Conservation (phyloP, 257 asterid species). For the Solanum rostratum region DNA sequence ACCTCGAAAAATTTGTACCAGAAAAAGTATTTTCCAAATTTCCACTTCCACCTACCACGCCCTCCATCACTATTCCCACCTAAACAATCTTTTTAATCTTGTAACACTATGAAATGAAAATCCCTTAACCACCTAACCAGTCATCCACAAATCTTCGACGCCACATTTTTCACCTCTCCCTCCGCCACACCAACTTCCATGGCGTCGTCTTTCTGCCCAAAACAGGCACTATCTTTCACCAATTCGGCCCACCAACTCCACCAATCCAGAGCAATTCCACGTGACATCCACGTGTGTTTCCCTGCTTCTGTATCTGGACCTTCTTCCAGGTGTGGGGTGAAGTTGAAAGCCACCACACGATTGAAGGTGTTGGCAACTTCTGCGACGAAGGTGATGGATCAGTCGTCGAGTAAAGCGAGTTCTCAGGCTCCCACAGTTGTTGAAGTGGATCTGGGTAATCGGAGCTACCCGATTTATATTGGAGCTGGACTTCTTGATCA, state of each 20-base stretch:
- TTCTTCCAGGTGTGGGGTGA: conserved; percentile 12
- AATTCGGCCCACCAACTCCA: conserved; percentile 10
- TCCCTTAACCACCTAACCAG: not conserved
- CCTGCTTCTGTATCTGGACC: conserved; percentile 21
- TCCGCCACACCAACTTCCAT: not conserved
- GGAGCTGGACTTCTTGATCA: conserved; percentile 86
- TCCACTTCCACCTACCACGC: conserved; percentile 7
- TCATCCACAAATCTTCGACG: conserved; percentile 13
- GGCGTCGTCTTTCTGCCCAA: conserved; percentile 35
- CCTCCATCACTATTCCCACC: not conserved
- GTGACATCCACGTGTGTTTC: conserved; percentile 21
- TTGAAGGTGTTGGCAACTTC: conserved; percentile 45
- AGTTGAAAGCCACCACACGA: conserved; percentile 1
- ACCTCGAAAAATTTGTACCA: not conserved
- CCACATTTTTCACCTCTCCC: not conserved
- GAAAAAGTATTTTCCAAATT: not conserved
- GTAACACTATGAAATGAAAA: not conserved
- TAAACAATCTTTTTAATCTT: not conserved
- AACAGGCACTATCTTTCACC: conserved; percentile 20
- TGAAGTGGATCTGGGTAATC: conserved; percentile 84
- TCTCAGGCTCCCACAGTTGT: conserved; percentile 45
- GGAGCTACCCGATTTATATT: conserved; percentile 96
- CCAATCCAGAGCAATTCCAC: conserved; percentile 15
- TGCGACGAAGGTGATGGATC: conserved; percentile 56
- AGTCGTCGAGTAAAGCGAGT: conserved; percentile 26